Percentiles rank a stretch among this genome's conserved stretches.
phyloP scores from a whole-genome alignment of 2,329 filamentous ascomycete species.

The Plectosphaerella sp. region DNA sequence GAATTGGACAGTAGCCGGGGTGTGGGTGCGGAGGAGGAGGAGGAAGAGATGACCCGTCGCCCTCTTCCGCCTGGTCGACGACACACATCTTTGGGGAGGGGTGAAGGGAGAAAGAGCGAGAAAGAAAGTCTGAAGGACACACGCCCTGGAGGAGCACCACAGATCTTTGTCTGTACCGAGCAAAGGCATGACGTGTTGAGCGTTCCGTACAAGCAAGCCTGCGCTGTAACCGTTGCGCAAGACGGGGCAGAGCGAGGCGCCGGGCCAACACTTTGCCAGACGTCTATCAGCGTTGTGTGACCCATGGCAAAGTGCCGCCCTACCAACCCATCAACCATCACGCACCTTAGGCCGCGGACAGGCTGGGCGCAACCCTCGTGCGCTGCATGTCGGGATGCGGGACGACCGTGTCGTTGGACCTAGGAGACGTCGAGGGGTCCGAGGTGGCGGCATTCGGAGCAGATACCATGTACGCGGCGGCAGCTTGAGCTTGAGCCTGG shows the following conservation, averaged over 20 bases:
- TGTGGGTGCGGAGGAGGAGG: too few species aligned
- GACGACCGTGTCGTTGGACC: not conserved
- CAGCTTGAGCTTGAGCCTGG: not conserved
- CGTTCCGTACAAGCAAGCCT: not conserved
- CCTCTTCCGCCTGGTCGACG: too few species aligned
- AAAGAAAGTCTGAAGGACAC: too few species aligned
- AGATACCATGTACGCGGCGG: not conserved
- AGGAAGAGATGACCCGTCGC: too few species aligned
- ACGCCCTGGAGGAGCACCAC: too few species aligned
- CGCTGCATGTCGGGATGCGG: not conserved
- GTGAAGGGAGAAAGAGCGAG: too few species aligned
- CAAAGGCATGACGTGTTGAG: too few species aligned
- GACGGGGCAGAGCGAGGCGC: not conserved
- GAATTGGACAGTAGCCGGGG: too few species aligned
- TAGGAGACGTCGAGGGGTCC: not conserved
- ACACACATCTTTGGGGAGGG: too few species aligned
- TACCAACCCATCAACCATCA: too few species aligned
- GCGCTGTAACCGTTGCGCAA: not conserved
- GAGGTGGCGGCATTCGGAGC: not conserved
- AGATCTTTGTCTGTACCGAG: too few species aligned
- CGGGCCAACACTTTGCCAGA: not conserved
- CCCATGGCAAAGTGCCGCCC: not conserved
- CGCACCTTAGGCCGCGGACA: not conserved
- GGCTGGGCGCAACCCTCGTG: not conserved
- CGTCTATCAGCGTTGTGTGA: not conserved